phyloP scores from a whole-genome alignment of 1,139 yeast genomes.

The Protomyces gravidus region DNA sequence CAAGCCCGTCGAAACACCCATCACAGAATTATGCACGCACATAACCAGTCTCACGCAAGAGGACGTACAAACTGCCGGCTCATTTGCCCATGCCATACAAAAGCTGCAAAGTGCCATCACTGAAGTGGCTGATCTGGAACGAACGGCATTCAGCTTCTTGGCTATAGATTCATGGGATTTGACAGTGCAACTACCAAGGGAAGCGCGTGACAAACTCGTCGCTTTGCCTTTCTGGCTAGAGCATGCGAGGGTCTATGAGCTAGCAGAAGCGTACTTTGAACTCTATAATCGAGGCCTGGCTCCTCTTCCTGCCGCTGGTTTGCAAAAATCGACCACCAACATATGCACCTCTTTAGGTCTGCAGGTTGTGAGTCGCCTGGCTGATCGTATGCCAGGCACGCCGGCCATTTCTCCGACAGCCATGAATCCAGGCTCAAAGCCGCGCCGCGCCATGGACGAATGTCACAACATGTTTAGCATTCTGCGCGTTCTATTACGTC shows the following conservation, averaged over 20 bases:
- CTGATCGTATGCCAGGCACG: conserved; percentile 3
- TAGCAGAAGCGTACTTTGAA: conserved; percentile 45
- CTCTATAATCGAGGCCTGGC: background rate
- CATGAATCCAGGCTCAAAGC: conserved; percentile 32
- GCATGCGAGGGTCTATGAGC: conserved; percentile 71
- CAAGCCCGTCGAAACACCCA: conserved; percentile 64
- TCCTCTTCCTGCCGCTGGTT: conserved; percentile 4
- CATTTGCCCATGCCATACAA: conserved; percentile 58
- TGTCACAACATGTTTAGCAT: conserved; percentile 47
- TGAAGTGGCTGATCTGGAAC: conserved; percentile 45
- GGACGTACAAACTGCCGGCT: conserved; percentile 49
- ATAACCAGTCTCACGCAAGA: conserved; percentile 60
- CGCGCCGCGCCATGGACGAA: conserved; percentile 46
- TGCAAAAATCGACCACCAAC: conserved; percentile 39
- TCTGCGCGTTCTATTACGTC: conserved; percentile 51
- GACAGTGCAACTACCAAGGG: conserved; percentile 72
- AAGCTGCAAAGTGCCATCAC: conserved; percentile 52
- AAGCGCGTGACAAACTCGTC: conserved; percentile 71
- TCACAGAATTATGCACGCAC: conserved; percentile 56
- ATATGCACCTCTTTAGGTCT: conserved; percentile 60
- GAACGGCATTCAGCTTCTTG: conserved; percentile 61
- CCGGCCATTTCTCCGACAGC: conserved; percentile 24
- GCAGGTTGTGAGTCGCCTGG: conserved; percentile 37
- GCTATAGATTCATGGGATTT: conserved; percentile 64
- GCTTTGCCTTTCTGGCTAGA: conserved; percentile 70